Evolutionary conservation across 164 flowering plant genomes (phyloP), one percentile per base, ranked within the genome.

Genomic region (Annona squamosa): DNA sequence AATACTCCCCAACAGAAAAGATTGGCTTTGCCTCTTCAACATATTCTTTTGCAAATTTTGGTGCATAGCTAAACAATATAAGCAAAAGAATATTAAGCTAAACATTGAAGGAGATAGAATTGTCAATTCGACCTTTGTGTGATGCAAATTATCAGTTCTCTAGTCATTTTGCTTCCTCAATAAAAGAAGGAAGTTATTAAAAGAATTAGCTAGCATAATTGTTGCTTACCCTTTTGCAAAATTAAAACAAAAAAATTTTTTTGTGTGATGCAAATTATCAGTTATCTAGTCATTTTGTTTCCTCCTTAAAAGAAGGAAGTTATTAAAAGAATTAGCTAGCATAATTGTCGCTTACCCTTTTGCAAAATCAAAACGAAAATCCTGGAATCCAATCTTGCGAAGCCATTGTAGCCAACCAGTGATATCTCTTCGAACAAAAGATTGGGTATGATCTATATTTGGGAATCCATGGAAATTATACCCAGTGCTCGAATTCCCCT

Each of bases 291-390:
- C 37, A 26, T 26, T 26, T 26, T 26, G 37, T 26, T 26, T 26
- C 37, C 37, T 26, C 37, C 37, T 26, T 26, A 26, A 26, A 26
- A 26, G 37, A 26, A 26, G 37, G 13, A 37, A 69, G 52, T n/a
- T 1, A 48, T 13, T 45, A 16, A 66, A 19, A 72, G 48, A 43
- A 7, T 4, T 5, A 62, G 6, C 41, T 18, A 46, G 47, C 71
- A 77, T 1, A 57, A n/a, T 48, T 44, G 67, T 47, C 42, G 65
- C 42, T 62, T 84, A 92, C 97, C 98, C 98, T 83, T 88, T 87
- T 41, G 94, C 98, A 88, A 94, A 94, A 83, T 94, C 98, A 83
- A 94, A 94, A 48, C 98, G 97, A 73, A 92, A 92, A 87, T 94
- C 98, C 80, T 92, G 94, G 79, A 94, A 92, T 18, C 98, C 98